Base-by-base conservation (phyloP, 805 yeast genomes). In the Diddensiella santjacobensis region DNA sequence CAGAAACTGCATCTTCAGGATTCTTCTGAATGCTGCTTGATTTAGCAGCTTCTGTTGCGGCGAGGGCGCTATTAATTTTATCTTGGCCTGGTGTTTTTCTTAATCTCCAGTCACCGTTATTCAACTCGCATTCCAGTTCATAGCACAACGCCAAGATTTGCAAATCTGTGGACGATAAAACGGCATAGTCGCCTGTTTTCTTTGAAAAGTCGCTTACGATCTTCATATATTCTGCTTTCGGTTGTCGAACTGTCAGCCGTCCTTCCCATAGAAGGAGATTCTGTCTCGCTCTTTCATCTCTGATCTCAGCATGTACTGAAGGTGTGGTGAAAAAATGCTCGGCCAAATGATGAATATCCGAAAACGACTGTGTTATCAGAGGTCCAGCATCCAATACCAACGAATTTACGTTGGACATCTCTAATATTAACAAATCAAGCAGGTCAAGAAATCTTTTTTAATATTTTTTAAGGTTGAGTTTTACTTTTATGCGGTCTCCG, bases 361-460 rank as follows among this genome's bases (percentile, higher is more conserved):
- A 75, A 10, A 86, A 87, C 3, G 93, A 75, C 59, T 87, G 95
- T 1, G 95, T 84, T 57, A 93, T 85, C 56, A 93, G 71, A 3
- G 99, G 99, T 44, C 96, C 93, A 2, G 99, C 98, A 75, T 93
- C 99, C 56, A 93, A 74, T 29, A 87, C 86, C 48, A 95, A 71
- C 1, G 81, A 71, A 52, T 76, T 49, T 75, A 60, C 56, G 23
- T 37, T 44, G 13, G 50, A 22, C 53, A 47, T 47, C 11, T 29
- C n/a, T n/a, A n/a, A n/a, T n/a, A n/a, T n/a, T n/a, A n/a, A n/a
- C n/a, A n/a, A n/a, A n/a, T n/a, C n/a, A n/a, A n/a, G n/a, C n/a
- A n/a, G n/a, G n/a, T n/a, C n/a, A n/a, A n/a, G n/a, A n/a, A n/a
- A n/a, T n/a, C n/a, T n/a, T n/a, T n/a, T n/a, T n/a, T n/a, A n/a